Percentiles rank a stretch among this genome's conserved stretches.
These are phyloP conservation scores for Rhizopogon roseolus DNA, from an alignment of 768 basidiomycete species.

Conservation along the genomic window DNA sequence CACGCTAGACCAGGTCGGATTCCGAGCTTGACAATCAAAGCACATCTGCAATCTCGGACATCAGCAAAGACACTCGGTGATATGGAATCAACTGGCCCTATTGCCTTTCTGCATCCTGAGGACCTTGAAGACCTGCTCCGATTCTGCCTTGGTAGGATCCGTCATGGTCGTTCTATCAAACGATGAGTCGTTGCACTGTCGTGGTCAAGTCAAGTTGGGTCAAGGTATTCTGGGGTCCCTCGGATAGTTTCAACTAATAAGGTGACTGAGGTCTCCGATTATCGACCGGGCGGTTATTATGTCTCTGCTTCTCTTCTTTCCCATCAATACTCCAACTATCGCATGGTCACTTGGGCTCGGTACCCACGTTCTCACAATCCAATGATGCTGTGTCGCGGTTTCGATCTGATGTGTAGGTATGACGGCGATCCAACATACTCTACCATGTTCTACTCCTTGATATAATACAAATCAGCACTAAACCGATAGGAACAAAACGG, in stretches of 20 bases:
- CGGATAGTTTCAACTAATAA: background rate
- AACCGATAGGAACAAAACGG: too few species aligned
- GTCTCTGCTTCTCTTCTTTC: too few species aligned
- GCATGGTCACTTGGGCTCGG: too few species aligned
- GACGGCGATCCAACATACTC: too few species aligned
- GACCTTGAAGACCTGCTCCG: conserved; percentile 80
- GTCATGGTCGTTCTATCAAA: conserved; percentile 38
- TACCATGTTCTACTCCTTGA: too few species aligned
- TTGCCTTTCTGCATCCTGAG: conserved; percentile 85
- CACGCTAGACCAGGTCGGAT: conserved; percentile 97
- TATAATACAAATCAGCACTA: too few species aligned
- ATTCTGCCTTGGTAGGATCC: conserved; percentile 82
- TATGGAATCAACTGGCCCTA: conserved; percentile 45
- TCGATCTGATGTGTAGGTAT: too few species aligned
- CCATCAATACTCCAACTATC: too few species aligned
- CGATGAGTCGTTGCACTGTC: background rate
- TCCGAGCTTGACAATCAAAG: conserved; percentile 93
- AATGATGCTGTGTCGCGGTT: too few species aligned
- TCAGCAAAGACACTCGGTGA: background rate
- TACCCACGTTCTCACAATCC: too few species aligned
- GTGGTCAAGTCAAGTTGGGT: conserved; percentile 1
- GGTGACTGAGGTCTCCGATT: background rate
- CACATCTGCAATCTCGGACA: conserved; percentile 49
- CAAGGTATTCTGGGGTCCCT: background rate
- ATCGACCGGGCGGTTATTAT: too few species aligned